A percentile compares a stretch with the other conserved stretches of the same genome.
Evolutionary conservation across 225 moss, liverwort and hornwort species (phyloP).

Genomic region (Asterella californica): DNA sequence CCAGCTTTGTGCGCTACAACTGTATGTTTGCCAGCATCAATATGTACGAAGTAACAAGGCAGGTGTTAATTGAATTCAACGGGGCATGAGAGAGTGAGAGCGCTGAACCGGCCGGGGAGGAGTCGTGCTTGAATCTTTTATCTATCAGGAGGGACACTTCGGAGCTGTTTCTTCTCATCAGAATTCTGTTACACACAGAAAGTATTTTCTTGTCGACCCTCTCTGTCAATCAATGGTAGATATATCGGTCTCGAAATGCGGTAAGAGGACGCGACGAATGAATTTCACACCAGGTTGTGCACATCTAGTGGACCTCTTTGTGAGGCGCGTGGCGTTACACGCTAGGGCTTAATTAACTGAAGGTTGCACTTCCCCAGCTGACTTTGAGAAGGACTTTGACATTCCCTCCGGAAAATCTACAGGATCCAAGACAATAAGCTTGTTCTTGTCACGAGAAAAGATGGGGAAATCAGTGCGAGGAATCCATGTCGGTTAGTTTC

Average conservation of each 20-base stretch:
- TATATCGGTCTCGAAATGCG: neutral
- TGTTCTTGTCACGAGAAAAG: neutral
- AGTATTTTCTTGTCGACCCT: neutral
- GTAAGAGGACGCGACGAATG: neutral
- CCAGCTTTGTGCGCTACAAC: neutral
- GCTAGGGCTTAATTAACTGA: neutral
- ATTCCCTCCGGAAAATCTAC: neutral
- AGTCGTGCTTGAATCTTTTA: neutral
- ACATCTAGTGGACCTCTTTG: neutral
- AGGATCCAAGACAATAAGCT: neutral
- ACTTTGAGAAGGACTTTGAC: neutral
- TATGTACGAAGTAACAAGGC: neutral
- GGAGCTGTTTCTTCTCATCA: neutral
- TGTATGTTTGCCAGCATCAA: neutral
- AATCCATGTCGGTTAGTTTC: slow-evolving; percentile 1
- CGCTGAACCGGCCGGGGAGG: neutral
- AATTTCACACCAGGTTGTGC: neutral
- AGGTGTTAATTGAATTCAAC: neutral
- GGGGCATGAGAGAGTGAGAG: neutral
- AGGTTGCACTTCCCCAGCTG: neutral
- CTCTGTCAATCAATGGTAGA: neutral
- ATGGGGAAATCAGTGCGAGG: neutral
- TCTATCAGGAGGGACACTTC: neutral
- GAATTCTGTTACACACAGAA: neutral
- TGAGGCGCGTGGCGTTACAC: neutral